Percentiles rank a stretch among this genome's conserved stretches.
These are phyloP conservation scores for Omphalea diandra DNA, from an alignment of 441 rosid species.

Conservation along the genomic window DNA sequence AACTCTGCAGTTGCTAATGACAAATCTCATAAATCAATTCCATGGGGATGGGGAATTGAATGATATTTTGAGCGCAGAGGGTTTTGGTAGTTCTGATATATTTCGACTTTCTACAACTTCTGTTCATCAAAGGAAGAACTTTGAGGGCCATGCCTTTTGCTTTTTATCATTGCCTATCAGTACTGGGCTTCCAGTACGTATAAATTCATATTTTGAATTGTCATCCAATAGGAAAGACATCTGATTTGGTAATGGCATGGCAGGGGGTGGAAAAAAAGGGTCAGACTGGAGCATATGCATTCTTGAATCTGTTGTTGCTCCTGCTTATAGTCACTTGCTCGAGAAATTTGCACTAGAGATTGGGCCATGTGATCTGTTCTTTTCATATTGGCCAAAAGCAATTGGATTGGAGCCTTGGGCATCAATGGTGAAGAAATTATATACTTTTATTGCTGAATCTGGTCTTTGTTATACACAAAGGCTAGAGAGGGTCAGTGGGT, in stretches of 20 bases:
- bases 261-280: constrained; percentile 93
- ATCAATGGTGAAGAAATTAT: constrained; percentile 75
- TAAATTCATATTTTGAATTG: constrained; percentile 95
- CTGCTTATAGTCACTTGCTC: constrained; percentile 94
- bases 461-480: constrained; percentile 81
- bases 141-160: constrained; percentile 98
- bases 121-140: constrained; percentile 43
- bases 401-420: constrained; percentile 92
- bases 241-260: constrained; percentile 99
- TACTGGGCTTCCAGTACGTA: constrained; percentile 93
- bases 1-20: constrained; percentile 39
- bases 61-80: constrained; percentile 34
- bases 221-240: constrained; percentile 98
- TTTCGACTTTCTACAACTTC: constrained; percentile 59
- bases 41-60: constrained; percentile 57
- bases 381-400: constrained; percentile 85
- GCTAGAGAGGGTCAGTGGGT: constrained; percentile 98
- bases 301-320: constrained; percentile 81
- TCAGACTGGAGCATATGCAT: constrained; percentile 97
- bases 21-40: constrained; percentile 74
- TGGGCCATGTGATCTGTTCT: constrained; percentile 85
- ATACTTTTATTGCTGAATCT: constrained; percentile 64
- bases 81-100: constrained; percentile 37
- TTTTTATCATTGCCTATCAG: constrained; percentile 89
- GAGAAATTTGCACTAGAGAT: constrained; percentile 80